Evolutionary conservation across 805 yeast genomes (phyloP), one percentile per base, ranked within the genome.

Genomic region (Candida hungchunana): DNA sequence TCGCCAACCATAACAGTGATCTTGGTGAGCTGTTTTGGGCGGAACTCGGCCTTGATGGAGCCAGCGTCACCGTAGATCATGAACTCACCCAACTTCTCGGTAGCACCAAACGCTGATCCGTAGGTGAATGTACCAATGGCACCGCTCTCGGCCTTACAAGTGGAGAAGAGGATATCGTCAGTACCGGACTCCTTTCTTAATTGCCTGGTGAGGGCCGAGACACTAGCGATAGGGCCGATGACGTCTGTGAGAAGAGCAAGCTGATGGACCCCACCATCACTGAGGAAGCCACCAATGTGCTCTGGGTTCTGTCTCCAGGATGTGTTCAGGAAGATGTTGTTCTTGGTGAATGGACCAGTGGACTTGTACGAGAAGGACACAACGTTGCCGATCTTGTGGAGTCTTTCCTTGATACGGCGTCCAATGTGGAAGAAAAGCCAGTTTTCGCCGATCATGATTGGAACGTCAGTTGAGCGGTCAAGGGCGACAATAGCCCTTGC

Each of bases 251-350:
- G 71, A 25, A 87, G 64, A 3, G 96, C 96, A 58, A 89, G 66
- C 60, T 89, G 97, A 62, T 90, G 97, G 17, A 90, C 97, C 57
- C 97, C 97, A 53, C 96, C 97, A 54, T 90, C 97, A 40, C 90
- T 80, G 51, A 90, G 67, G 62, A 69, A 89, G 0, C 97, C 97
- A 36, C 97, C 97, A 47, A 88, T 74, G 57, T 90, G 97, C 60
- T 86, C 80, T 21, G 97, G 97, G 31, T 79, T 69, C 56, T 73
- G 76, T 71, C 97, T 81, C 97, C 97, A 90, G 12, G 79, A 37
- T 2, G 97, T 89, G 16, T 64, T 58, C 41, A 77, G 56, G 53
- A 82, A 84, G 54, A 80, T 75, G 62, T 73, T 78, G 38, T 63
- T 51, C 20, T 64, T 66, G 46, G 74, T 71, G 67, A 79, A 84